Percentiles rank a stretch among this genome's conserved stretches.
These are phyloP conservation scores for Acanthamoeba healyi DNA, from an alignment of 208 protist species.

Conservation along the genomic window DNA sequence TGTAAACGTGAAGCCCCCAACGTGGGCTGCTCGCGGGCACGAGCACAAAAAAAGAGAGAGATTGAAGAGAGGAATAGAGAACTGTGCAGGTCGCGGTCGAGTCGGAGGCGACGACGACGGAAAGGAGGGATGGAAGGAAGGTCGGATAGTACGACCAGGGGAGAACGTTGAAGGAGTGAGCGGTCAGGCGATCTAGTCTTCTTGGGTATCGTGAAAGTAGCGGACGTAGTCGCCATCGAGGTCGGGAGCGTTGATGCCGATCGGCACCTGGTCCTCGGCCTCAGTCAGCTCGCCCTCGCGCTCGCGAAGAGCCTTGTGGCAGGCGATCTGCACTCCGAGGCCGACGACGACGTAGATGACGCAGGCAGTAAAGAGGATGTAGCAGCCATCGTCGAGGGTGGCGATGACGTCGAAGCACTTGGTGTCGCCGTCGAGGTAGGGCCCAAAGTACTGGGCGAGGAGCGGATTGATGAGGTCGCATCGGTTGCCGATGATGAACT, in stretches of 20 bases:
- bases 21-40: too few relatives aligned
- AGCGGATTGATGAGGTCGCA: conserved; percentile 86
- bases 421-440: conserved; percentile 43
- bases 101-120: too few relatives aligned
- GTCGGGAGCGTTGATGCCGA: conserved; percentile 3
- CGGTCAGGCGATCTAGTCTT: not conserved
- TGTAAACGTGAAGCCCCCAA: too few relatives aligned
- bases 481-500: conserved; percentile 92
- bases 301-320: conserved; percentile 65
- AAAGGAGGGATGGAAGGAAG: too few relatives aligned
- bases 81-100: too few relatives aligned
- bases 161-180: too few relatives aligned
- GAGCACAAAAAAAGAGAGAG: too few relatives aligned
- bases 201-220: not conserved
- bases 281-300: not conserved
- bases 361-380: conserved; percentile 77
- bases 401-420: conserved; percentile 85
- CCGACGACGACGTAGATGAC: conserved; percentile 76
- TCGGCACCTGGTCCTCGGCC: not conserved
- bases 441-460: conserved; percentile 78
- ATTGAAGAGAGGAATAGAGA: too few relatives aligned
- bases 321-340: conserved; percentile 68
- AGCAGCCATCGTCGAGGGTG: conserved; percentile 77
- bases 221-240: not conserved
- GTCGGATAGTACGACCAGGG: too few relatives aligned